Percentiles rank a stretch among this genome's conserved stretches.
Evolutionary conservation across 192 early-diverging fungal species (phyloP).

Genomic region (Diversispora eburnea): DNA sequence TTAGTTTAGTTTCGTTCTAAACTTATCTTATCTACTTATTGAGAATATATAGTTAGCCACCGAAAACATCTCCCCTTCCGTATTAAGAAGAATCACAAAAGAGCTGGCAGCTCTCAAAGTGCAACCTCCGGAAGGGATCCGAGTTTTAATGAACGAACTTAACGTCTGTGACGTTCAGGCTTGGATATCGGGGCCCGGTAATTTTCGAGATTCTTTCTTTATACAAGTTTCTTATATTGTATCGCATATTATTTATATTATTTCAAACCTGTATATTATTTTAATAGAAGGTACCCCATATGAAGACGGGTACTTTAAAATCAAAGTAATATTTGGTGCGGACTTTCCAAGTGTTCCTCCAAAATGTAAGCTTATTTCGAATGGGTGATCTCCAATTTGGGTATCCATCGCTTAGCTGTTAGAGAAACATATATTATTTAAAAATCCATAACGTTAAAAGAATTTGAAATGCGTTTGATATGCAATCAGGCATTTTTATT

Average conservation of each 20-base stretch:
- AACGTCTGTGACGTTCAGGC: conserved; percentile 80
- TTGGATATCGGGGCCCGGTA: conserved; percentile 77
- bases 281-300: conserved; percentile 77
- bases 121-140: conserved; percentile 81
- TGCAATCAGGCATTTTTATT: conserved; percentile 62
- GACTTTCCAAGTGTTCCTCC: conserved; percentile 84
- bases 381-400: too few relatives aligned
- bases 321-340: conserved; percentile 64
- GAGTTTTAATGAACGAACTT: conserved; percentile 65
- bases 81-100: conserved; percentile 51
- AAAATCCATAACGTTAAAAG: neutral
- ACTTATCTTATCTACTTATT: too few relatives aligned
- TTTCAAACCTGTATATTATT: neutral
- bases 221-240: neutral
- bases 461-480: neutral
- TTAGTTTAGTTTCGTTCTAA: too few relatives aligned
- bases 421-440: too few relatives aligned
- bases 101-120: conserved; percentile 55
- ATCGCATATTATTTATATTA: neutral
- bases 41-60: conserved; percentile 28
- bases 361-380: conserved; percentile 56
- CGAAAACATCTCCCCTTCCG: conserved; percentile 42
- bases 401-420: too few relatives aligned
- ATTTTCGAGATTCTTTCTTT: neutral
- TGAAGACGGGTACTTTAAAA: conserved; percentile 69